These are phyloP conservation scores for Picochlorum sp. DNA, from an alignment of 139 green algal species.

Conservation along the genomic window DNA sequence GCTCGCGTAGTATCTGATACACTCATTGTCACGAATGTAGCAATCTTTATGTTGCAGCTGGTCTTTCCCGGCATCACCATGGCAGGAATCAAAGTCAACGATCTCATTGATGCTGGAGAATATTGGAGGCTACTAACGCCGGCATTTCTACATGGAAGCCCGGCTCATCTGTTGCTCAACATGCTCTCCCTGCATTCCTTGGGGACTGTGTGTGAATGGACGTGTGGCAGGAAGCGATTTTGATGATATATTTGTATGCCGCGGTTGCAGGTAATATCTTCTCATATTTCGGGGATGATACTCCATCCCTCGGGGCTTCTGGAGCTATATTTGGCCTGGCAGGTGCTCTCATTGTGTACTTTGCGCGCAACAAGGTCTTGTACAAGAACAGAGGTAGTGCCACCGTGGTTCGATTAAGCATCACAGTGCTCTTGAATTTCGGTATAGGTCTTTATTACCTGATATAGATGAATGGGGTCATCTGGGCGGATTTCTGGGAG, in stretches of 20 bases:
- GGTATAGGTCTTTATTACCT: conserved; percentile 3
- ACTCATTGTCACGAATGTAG: not conserved
- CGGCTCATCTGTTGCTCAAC: conserved; percentile 56
- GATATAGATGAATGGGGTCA: conserved; percentile 14
- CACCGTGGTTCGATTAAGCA: not conserved
- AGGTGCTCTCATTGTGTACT: conserved; percentile 6
- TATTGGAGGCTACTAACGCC: conserved; percentile 65
- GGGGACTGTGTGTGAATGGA: conserved; percentile 26
- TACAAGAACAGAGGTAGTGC: not conserved
- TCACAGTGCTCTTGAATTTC: conserved; percentile 9
- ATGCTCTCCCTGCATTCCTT: conserved; percentile 25
- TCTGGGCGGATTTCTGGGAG: conserved; percentile 10
- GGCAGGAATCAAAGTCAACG: conserved; percentile 51
- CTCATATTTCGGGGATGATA: conserved; percentile 23
- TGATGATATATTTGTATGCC: conserved; percentile 27
- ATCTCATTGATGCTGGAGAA: conserved; percentile 52
- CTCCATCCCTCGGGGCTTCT: conserved; percentile 27
- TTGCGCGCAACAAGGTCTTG: conserved; percentile 3
- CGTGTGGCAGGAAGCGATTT: conserved; percentile 27
- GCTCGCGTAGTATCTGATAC: not conserved
- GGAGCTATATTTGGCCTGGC: conserved; percentile 13
- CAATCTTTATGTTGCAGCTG: not conserved
- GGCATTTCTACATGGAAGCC: conserved; percentile 59
- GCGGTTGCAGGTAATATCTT: conserved; percentile 35
- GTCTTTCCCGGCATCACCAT: not conserved